Evolutionary conservation across 345 rosid species (phyloP).

Genomic region (Gossypioides kirkii): DNA sequence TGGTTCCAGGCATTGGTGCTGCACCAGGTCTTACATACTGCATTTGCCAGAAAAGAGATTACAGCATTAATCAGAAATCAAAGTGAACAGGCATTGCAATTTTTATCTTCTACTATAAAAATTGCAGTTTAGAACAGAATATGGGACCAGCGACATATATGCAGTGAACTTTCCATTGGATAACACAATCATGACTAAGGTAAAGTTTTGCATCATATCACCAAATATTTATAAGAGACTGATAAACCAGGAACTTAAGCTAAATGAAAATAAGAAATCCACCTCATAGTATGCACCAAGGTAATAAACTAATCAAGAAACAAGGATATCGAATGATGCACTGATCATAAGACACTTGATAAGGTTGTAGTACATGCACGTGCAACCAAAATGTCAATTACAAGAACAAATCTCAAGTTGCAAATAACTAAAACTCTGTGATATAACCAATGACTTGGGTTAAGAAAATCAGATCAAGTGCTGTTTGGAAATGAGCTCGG

Average conservation of each 20-base stretch:
- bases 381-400: not conserved
- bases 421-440: not conserved
- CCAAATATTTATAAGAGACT: not conserved
- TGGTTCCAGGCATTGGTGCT: conserved; percentile 65
- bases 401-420: not conserved
- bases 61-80: conserved; percentile 16
- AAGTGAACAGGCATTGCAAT: conserved; percentile 19
- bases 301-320: not conserved
- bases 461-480: not conserved
- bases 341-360: not conserved
- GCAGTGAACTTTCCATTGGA: not conserved
- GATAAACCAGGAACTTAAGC: not conserved
- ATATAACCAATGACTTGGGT: not conserved
- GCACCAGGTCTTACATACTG: conserved; percentile 99
- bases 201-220: not conserved
- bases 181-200: not conserved
- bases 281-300: not conserved
- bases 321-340: not conserved
- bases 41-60: conserved; percentile 32
- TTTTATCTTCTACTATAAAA: not conserved
- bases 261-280: not conserved
- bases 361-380: not conserved
- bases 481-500: not conserved
- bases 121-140: not conserved
- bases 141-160: not conserved